Percentiles rank a stretch among this genome's conserved stretches.
phyloP scores from a whole-genome alignment of 2,329 filamentous ascomycete genomes.

The Stachybotrys echinatus region DNA sequence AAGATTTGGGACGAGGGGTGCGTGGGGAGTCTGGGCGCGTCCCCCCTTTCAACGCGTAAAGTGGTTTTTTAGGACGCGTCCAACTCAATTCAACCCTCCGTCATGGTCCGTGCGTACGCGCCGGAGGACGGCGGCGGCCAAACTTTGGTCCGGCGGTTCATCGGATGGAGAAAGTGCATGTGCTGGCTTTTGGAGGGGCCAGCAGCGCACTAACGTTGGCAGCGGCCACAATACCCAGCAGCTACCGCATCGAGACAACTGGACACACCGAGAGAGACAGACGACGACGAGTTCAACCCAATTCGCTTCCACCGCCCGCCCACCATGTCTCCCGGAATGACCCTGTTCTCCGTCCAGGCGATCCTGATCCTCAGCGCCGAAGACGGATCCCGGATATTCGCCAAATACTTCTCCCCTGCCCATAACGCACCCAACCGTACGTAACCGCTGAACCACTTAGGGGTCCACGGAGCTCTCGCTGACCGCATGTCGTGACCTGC shows the following conservation, averaged over 20 bases:
- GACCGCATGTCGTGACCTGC: too few species aligned
- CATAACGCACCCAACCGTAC: slow-evolving; percentile 39
- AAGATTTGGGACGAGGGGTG: slow-evolving; percentile 15
- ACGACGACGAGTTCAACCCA: not conserved
- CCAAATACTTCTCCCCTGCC: slow-evolving; percentile 80
- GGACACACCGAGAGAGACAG: not conserved
- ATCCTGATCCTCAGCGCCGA: slow-evolving; percentile 76
- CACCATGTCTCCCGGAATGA: slow-evolving; percentile 68
- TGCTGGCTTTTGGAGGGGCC: slow-evolving; percentile 25
- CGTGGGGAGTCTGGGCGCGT: slow-evolving; percentile 18
- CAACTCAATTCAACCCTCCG: slow-evolving; percentile 6
- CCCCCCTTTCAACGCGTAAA: slow-evolving; percentile 31
- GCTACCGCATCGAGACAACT: not conserved
- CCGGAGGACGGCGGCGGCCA: slow-evolving; percentile 20
- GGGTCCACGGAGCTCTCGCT: not conserved
- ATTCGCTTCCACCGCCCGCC: not conserved
- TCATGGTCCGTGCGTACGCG: slow-evolving; percentile 19
- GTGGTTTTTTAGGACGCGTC: slow-evolving; percentile 21
- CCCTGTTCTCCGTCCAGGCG: slow-evolving; percentile 71
- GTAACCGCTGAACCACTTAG: slow-evolving; percentile 8
- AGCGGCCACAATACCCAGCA: slow-evolving; percentile 7
- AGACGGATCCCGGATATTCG: slow-evolving; percentile 85
- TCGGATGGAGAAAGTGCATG: slow-evolving; percentile 7
- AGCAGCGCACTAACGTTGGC: slow-evolving; percentile 9
- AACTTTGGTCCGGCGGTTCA: slow-evolving; percentile 21